Evolutionary conservation across 2,329 filamentous ascomycete genomes (phyloP), one percentile per base, ranked within the genome.

Genomic region (Aspergillus neotritici): DNA sequence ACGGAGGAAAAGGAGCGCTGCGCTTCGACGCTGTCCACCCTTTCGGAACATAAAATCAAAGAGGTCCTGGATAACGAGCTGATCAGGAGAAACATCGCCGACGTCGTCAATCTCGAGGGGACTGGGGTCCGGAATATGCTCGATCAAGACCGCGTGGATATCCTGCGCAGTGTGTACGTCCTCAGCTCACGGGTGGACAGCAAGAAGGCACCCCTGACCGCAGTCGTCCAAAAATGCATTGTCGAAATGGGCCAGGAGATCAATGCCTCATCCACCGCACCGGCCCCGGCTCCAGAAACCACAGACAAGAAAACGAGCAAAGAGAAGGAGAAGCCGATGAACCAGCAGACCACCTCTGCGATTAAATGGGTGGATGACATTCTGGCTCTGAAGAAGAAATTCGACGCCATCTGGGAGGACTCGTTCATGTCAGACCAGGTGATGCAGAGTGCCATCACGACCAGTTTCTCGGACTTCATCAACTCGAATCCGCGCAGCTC

Each of bases 301-400:
- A 70, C 33, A 16, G 57, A 64, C 30, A 71, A 73, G 3, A 71
- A 77, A 10, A 75, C 76, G 6, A 75, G 66, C 2, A 76, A 45
- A 51, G 65, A 53, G 61, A 76, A 44, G 58, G 61, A 77, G 31
- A 78, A 72, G 47, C 71, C 78, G 1, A 71, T 83, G 6, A 90
- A 87, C 21, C 84, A 88, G 62, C 84, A 90, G 60, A 97, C 93
- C 1, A 78, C 81, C 0, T 86, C 89, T 2, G 93, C 93, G 0
- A 85, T 97, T 55, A 87, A 86, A 57, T 98, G 93, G 93, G 91
- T 97, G 2, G 87, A 94, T 55, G 89, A 95, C 56, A 86, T 97
- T 2, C 71, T 98, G 37, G 68, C 70, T 13, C 73, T 98, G 21
- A 96, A 97, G 66, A 83, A 86, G 54, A 94, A 93, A 61, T 97